Base-by-base conservation (phyloP, 352 stramenopile species). In the Phytopythium montanum region DNA sequence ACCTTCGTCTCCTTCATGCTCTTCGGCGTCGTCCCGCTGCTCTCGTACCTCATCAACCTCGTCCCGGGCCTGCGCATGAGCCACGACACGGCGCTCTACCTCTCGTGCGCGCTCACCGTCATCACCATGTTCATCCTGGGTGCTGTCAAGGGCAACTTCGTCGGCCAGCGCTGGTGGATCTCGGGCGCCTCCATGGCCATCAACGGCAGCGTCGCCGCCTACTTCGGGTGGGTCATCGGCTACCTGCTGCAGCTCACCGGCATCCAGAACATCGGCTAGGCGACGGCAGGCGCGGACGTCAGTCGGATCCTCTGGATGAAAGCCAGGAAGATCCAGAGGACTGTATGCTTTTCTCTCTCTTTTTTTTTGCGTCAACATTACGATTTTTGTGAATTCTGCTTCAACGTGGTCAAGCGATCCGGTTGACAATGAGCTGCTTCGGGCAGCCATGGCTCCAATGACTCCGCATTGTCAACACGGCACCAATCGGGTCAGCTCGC, bases 51-150 rank as follows among this genome's bases (percentile, higher is more conserved):
- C 8, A 52, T 95, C 5, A 87, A 97, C 56, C 62, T 97, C 28
- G 68, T 94, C 49, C 85, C 85, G 7, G 85, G 76, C 5, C 57
- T 94, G 28, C 46, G 70, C 10, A 83, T 94, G 69, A 75, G 64
- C 14, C 60, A 72, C 6, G 71, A 88, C 25, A 72, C 87, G n/a
- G 69, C 76, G 34, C 67, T 98, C 36, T 98, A 98, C 69, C 53
- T 87, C 46, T 97, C 96, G n/a, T 98, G 95, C 71, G 70, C 95
- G 49, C 79, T 98, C 16, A 98, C 96, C 6, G 91, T 92, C 36
- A 69, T 97, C 56, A 97, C 97, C 36, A 71, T 99, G 19, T 99
- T 98, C 69, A 46, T 95, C 16, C 74, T 99, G 58, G 96, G 96
- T 50, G 92, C 88, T 21, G 81, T 98, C 28, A 98, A 99, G 77